phyloP scores from a whole-genome alignment of 495 filamentous ascomycete species.

The Hypoxylon perforatum region DNA sequence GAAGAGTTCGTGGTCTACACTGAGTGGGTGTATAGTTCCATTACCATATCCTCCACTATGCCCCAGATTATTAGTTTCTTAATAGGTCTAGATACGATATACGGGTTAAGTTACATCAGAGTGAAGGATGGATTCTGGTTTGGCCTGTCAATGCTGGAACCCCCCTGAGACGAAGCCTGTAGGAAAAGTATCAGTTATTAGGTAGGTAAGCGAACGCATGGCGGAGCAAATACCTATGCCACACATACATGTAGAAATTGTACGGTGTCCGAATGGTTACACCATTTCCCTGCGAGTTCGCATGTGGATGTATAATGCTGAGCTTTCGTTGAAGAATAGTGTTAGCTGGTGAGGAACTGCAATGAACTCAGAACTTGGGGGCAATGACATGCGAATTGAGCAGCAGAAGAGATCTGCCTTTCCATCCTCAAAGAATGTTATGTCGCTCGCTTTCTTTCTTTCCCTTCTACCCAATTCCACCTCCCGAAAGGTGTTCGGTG shows the following conservation, averaged over 20 bases:
- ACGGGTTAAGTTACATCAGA: background rate
- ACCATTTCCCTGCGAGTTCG: background rate
- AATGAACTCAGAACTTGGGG: background rate
- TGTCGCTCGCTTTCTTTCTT: background rate
- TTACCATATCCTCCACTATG: background rate
- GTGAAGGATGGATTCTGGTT: background rate
- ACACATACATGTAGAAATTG: background rate
- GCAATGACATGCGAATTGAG: background rate
- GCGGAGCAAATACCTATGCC: background rate
- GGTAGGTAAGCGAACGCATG: too few relatives aligned
- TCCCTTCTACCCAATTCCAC: background rate
- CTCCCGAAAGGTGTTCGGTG: background rate
- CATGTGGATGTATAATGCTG: background rate
- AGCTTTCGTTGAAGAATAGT: too few relatives aligned
- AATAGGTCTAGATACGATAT: background rate
- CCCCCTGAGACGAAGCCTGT: background rate
- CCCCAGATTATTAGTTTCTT: background rate
- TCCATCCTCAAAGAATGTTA: background rate
- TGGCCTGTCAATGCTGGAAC: background rate
- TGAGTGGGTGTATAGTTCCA: background rate
- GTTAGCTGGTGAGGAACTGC: background rate
- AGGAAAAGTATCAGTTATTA: background rate
- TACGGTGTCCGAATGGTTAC: background rate
- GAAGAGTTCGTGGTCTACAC: background rate
- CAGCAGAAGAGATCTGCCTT: background rate